Evolutionary conservation across 1,284 basidiomycete genomes (phyloP).

Genomic region (Austropuccinia psidii): DNA sequence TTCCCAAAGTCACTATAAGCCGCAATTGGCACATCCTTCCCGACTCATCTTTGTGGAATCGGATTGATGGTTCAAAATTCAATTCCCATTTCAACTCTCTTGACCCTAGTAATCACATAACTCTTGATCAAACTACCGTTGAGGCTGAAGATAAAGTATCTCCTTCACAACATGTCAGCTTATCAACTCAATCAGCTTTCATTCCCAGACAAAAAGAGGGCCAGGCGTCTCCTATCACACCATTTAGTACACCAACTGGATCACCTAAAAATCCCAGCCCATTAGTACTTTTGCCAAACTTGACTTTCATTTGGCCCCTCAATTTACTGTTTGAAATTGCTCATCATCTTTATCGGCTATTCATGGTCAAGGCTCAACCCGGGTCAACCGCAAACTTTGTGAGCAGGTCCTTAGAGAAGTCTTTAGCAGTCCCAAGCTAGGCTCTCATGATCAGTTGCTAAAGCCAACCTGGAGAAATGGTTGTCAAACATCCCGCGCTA

Average conservation of each 20-base stretch:
- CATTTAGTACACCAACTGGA: slow-evolving; percentile 11
- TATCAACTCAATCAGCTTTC: too few species aligned
- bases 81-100: neutral
- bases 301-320: slow-evolving; percentile 38
- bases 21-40: slow-evolving; percentile 93
- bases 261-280: slow-evolving; percentile 34
- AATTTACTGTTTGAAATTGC: slow-evolving; percentile 38
- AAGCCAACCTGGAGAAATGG: slow-evolving; percentile 30
- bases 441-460: neutral
- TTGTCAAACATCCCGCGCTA: slow-evolving; percentile 7
- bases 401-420: slow-evolving; percentile 86
- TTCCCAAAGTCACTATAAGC: slow-evolving; percentile 71
- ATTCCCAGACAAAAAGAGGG: neutral
- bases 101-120: neutral
- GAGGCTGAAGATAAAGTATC: slow-evolving; percentile 5
- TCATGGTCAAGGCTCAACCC: slow-evolving; percentile 79
- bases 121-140: neutral
- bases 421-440: slow-evolving; percentile 49
- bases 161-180: neutral
- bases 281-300: neutral
- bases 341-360: slow-evolving; percentile 50
- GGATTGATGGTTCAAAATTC: slow-evolving; percentile 39
- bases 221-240: slow-evolving; percentile 42
- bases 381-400: slow-evolving; percentile 82
- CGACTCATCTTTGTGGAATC: slow-evolving; percentile 62